These are phyloP conservation scores for Trametes cinnabarina DNA, from an alignment of 768 basidiomycete species.

Conservation along the genomic window DNA sequence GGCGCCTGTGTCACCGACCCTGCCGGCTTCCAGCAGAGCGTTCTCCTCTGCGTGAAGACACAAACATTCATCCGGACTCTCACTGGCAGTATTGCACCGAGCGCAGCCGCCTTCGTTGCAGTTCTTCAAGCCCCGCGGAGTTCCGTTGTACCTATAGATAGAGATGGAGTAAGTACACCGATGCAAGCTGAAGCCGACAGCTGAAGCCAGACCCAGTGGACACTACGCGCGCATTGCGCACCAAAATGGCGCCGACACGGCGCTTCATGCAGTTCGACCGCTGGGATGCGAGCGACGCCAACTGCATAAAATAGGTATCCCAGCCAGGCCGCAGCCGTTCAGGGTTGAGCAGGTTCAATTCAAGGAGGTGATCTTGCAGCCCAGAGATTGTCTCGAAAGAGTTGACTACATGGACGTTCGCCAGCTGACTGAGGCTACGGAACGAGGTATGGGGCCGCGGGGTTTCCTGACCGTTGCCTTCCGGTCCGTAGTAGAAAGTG, in stretches of 20 bases:
- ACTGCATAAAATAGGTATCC: conserved; percentile 98
- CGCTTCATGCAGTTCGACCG: conserved; percentile 97
- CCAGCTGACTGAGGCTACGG: conserved; percentile 41
- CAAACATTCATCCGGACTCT: conserved; percentile 72
- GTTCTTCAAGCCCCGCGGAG: conserved; percentile 84
- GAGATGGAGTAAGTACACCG: background rate
- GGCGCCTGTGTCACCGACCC: conserved; percentile 75
- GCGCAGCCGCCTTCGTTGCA: conserved; percentile 91
- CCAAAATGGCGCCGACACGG: conserved; percentile 91
- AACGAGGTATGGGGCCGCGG: conserved; percentile 14
- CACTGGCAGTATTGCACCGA: conserved; percentile 64
- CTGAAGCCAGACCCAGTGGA: conserved; percentile 62
- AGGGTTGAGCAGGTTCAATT: conserved; percentile 63
- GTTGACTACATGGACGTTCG: conserved; percentile 64
- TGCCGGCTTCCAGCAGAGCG: conserved; percentile 88
- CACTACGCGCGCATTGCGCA: conserved; percentile 76
- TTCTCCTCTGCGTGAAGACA: conserved; percentile 99
- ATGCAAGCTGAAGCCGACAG: background rate
- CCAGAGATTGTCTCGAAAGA: conserved; percentile 52
- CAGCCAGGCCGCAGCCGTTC: conserved; percentile 84
- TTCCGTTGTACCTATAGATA: conserved; percentile 82
- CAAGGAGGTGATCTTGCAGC: conserved; percentile 63
- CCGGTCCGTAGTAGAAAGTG: conserved; percentile 55
- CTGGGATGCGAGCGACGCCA: conserved; percentile 86
- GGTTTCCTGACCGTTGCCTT: background rate